Base-by-base conservation (phyloP, 2,329 filamentous ascomycete species). In the Tolypocladium tropicale region DNA sequence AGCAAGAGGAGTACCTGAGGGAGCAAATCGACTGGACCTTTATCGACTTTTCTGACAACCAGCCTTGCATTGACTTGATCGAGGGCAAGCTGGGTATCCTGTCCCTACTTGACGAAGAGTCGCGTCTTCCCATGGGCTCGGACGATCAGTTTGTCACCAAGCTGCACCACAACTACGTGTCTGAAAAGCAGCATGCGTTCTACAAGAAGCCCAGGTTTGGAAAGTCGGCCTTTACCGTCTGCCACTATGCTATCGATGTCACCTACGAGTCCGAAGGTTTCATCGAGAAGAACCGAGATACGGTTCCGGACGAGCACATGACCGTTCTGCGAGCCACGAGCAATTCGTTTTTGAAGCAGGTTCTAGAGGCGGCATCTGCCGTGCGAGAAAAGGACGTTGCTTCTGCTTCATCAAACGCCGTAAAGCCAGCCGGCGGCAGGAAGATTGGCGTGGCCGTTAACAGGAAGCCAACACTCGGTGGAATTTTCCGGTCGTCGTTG, bases 21-120 rank as follows among this genome's bases (percentile, higher is more conserved):
- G 94, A 99, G 74, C 80, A 97, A 75, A 99, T 99, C 62, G 92
- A 97, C 74, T 99, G 94, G 94, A 96, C 89, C 11, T 99, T 99
- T 69, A 99, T 99, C 69, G 94, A 99, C 70, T 99, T 99, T 73
- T 95, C 93, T 6, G 94, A 99, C 74, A 99, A 99, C 66, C 94
- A 99, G 75, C 94, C 94, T 21, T 99, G 94, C 76, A 99, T 99
- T 65, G 94, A 99, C 71, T 76, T 99, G 54, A 99, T 99, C 63
- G 94, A 99, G 76, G 93, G 91, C 63, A 97, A 95, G 72, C 82
- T 99, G 63, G 94, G 94, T 72, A 88, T 99, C 53, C 74, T 99
- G 60, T 90, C 93, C 23, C 79, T 99, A 32, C 78, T 99, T 41
- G 94, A 99, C 65, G 95, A 99, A 76, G 94, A 99, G 72, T 97